These are phyloP conservation scores for Aquilaria sinensis DNA, from an alignment of 345 rosid genomes.

Conservation along the genomic window DNA sequence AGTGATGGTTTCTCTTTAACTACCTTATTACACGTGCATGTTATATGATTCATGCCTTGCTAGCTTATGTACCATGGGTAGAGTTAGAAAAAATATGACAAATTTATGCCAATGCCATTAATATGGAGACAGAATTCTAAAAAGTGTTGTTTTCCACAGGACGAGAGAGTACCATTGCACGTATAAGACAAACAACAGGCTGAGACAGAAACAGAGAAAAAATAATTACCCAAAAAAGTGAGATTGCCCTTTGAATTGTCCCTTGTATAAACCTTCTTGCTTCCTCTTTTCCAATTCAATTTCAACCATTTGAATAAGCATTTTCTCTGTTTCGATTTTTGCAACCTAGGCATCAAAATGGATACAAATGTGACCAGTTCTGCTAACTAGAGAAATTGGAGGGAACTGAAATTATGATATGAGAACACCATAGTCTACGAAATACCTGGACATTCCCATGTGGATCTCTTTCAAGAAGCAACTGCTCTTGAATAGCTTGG, in stretches of 20 bases:
- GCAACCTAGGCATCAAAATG: conserved; percentile 53
- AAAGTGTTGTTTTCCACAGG: too few relatives aligned
- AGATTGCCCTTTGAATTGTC: conserved; percentile 72
- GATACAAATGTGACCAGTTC: neutral
- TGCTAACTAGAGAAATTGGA: neutral
- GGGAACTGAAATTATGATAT: conserved; percentile 6
- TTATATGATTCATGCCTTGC: too few relatives aligned
- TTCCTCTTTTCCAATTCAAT: conserved; percentile 84
- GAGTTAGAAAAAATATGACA: too few relatives aligned
- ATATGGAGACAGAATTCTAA: too few relatives aligned
- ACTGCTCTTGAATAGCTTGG: conserved; percentile 78
- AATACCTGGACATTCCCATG: conserved; percentile 98
- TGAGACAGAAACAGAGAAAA: neutral
- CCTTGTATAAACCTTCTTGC: conserved; percentile 56
- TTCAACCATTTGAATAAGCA: conserved; percentile 99
- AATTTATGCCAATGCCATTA: too few relatives aligned
- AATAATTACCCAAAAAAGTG: conserved; percentile 85
- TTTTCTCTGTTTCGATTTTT: conserved; percentile 96
- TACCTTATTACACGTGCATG: too few relatives aligned
- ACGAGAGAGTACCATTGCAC: too few relatives aligned
- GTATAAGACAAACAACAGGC: too few relatives aligned
- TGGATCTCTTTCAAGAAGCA: conserved; percentile 98
- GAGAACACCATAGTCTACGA: conserved; percentile 1
- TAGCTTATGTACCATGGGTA: too few relatives aligned
- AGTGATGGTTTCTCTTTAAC: too few relatives aligned